A percentile compares a stretch with the other conserved stretches of the same genome.
Evolutionary conservation across 306 rosid genomes (phyloP).

Genomic region (Cucurbita maxima): DNA sequence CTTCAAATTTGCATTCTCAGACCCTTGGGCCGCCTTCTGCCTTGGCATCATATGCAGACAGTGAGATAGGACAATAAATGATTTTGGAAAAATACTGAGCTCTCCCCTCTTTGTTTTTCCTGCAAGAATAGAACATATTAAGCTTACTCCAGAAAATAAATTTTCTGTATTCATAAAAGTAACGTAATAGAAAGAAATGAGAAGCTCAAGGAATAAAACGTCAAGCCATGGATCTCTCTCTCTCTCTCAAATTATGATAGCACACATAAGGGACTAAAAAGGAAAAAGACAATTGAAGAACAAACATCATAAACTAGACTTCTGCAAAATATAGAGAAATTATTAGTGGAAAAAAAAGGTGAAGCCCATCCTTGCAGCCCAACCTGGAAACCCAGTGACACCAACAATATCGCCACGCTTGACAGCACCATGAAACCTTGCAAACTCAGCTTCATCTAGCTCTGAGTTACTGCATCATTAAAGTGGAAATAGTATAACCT

Average conservation of each 20-base stretch:
- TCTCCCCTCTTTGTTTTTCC: conserved; percentile 91
- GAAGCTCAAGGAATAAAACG: neutral
- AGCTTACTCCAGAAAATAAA: neutral
- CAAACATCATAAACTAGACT: neutral
- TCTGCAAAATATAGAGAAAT: neutral
- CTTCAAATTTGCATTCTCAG: conserved; percentile 44
- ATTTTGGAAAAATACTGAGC: conserved; percentile 65
- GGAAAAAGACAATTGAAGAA: neutral
- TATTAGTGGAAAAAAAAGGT: neutral
- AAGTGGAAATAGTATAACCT: conserved; percentile 7
- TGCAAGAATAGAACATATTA: conserved; percentile 4
- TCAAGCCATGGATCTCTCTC: neutral
- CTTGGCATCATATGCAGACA: conserved; percentile 86
- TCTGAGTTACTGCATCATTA: conserved; percentile 45
- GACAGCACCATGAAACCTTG: conserved; percentile 51
- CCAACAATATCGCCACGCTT: conserved; percentile 89
- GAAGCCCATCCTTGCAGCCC: neutral
- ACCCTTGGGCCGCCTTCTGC: conserved; percentile 44
- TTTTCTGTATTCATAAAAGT: neutral
- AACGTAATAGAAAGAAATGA: neutral
- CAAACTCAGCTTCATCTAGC: conserved; percentile 50
- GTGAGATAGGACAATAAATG: conserved; percentile 51
- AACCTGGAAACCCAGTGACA: conserved; percentile 78
- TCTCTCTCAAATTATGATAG: neutral
- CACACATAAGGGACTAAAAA: neutral